Evolutionary conservation across 2,329 filamentous ascomycete genomes (phyloP), one percentile per base, ranked within the genome.

Genomic region (Aspergillus neotritici): DNA sequence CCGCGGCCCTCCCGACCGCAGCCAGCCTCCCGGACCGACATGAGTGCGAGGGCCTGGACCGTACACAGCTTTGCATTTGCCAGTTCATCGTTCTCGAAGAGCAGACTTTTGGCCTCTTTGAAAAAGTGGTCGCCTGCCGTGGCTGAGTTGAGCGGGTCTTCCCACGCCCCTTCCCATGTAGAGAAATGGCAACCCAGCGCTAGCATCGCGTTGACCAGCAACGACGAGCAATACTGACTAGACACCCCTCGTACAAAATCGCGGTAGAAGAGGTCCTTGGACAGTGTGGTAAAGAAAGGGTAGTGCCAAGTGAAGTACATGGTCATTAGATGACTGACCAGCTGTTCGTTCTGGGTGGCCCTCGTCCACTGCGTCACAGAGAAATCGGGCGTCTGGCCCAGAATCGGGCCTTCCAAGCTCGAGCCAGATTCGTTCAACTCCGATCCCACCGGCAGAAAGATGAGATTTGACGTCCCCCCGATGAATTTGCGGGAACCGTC

Each of bases 301-400:
- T 97, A 97, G 66, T 97, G 93, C 86, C 91, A 97, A 56, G 83
- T 88, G 69, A 97, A 97, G 68, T 98, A 98, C 87, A 97, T 90
- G 58, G 90, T 91, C 61, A 98, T 80, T 13, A 98, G 79, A 65
- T 96, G 91, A 12, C 83, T 78, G 54, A 96, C 82, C 35, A 95
- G 74, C 41, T 85, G 79, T 16, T 82, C 76, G 62, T 96, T 88
- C 39, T 81, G 75, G 1, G 88, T 95, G 35, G 95, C 88, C 12
- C 76, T 79, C 0, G 91, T 94, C 93, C 93, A 98, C 41, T 84
- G 90, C 14, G 80, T 82, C 41, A 93, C 75, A 4, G 88, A 83
- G 48, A 91, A 79, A 40, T 84, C 80, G 48, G 77, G 71, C 13
- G 73, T 68, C 12, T 67, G 62, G 43, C 75, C 73, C 30, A 71